A percentile compares a stretch with the other conserved stretches of the same genome.
These are phyloP conservation scores for Neurospora terricola DNA, from an alignment of 495 filamentous ascomycete species.

Conservation along the genomic window DNA sequence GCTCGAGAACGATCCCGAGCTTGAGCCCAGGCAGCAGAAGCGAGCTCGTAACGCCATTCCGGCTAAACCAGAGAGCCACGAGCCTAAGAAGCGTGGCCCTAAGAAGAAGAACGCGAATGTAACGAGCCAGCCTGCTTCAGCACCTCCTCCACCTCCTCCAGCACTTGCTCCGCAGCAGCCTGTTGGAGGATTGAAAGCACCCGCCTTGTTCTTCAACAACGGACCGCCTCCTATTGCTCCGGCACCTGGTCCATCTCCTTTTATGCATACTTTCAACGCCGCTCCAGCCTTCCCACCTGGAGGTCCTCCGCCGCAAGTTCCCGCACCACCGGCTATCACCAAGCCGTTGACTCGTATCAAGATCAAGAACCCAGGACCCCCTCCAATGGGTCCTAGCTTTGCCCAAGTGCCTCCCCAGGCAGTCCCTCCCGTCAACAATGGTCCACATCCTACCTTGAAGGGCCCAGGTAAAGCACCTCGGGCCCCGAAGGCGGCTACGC, in stretches of 20 bases:
- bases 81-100: conserved; percentile 12
- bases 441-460: conserved; percentile 8
- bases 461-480: conserved; percentile 7
- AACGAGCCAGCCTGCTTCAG: conserved; percentile 5
- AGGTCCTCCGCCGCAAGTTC: conserved; percentile 10
- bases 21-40: conserved; percentile 15
- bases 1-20: conserved; percentile 25
- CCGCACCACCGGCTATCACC: conserved; percentile 17
- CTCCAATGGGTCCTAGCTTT: neutral
- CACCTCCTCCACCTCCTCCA: conserved; percentile 16
- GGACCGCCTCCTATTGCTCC: conserved; percentile 6
- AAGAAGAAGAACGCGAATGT: conserved; percentile 8
- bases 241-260: conserved; percentile 11
- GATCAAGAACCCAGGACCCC: conserved; percentile 16
- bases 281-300: conserved; percentile 10
- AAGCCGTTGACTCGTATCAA: conserved; percentile 25
- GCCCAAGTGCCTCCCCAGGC: conserved; percentile 7
- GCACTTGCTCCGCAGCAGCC: conserved; percentile 5
- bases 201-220: conserved; percentile 13
- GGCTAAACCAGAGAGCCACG: conserved; percentile 5
- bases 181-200: conserved; percentile 10
- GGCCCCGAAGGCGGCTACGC: conserved; percentile 3
- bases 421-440: conserved; percentile 10
- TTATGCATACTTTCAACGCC: conserved; percentile 22
- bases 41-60: conserved; percentile 6